Base-by-base conservation (phyloP, 345 rosid species). In the Conringia planisiliqua region DNA sequence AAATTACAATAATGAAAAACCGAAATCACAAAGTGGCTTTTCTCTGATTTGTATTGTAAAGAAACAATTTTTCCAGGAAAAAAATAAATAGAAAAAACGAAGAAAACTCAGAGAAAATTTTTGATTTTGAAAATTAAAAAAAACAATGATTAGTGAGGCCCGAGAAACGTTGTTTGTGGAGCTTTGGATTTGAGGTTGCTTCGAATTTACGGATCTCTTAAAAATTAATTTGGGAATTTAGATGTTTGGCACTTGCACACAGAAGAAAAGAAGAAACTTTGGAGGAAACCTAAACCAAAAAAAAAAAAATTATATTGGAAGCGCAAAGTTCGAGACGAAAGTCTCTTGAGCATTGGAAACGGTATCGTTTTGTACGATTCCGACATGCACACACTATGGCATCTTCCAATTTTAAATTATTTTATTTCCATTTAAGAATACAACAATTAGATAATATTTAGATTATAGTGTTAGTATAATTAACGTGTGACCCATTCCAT, bases 61-160 rank as follows among this genome's bases (percentile, higher is more conserved):
- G 9, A n/a, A 22, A 18, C 39, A 58, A 59, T 13, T 35, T n/a
- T 39, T 24, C 50, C 50, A 24, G 5, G 38, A 35, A 72, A 35
- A 72, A 44, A 36, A 36, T 36, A 36, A 9, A 39, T 10, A 32
- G 17, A 27, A 59, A 59, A 39, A 39, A 32, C 39, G 35, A 26
- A 43, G 26, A 4, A 67, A 55, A 54, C 13, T 48, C 10, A 0
- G 3, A 61, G 43, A 75, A 64, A 47, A 7, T 43, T 66, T 72
- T 65, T 17, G 8, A 13, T 51, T 17, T 6, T 36, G 40, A 66
- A 14, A 20, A 56, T n/a, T n/a, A 35, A 60, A 40, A 6, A 6
- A 59, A 27, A 44, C 40, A 80, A 84, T 77, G 84, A 85, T 76
- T 67, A 60, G 27, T 6, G 61, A 32, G 48, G 72, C 52, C 3